Conservation (phyloP, 2,329 filamentous ascomycete species). For the Ophiosphaerella narmari region DNA sequence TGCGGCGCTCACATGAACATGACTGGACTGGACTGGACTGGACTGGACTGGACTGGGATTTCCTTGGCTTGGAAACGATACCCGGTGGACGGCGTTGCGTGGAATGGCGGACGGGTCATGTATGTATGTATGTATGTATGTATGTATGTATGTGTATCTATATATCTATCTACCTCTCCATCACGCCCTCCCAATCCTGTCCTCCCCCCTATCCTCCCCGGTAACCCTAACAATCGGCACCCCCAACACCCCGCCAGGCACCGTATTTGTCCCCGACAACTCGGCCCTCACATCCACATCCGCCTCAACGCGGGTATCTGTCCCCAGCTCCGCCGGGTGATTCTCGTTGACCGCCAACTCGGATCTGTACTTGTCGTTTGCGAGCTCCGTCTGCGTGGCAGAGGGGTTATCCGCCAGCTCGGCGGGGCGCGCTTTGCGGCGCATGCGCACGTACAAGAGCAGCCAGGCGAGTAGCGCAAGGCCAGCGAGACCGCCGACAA, state of each 20-base stretch:
- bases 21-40: no score
- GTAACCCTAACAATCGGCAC: conserved; percentile 25
- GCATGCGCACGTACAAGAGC: conserved; percentile 13
- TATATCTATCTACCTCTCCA: no score
- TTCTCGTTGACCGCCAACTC: conserved; percentile 22
- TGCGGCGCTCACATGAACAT: conserved; percentile 70
- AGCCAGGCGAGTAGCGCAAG: conserved; percentile 15
- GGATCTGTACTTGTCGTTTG: conserved; percentile 10
- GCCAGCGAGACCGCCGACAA: conserved; percentile 17
- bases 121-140: no score
- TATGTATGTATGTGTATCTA: no score
- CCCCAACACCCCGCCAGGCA: conserved; percentile 14
- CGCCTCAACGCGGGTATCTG: conserved; percentile 16
- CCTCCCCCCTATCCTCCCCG: conserved; percentile 19
- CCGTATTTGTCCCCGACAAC: conserved; percentile 20
- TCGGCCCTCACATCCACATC: conserved; percentile 17
- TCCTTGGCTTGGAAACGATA: background rate
- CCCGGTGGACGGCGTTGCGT: background rate
- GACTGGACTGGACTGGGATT: no score
- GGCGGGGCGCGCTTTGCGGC: conserved; percentile 6
- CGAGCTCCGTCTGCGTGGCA: background rate
- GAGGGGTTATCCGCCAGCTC: conserved; percentile 11
- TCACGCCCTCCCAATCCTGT: no score
- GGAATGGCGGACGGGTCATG: no score
- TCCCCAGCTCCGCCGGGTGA: conserved; percentile 21